Percentiles rank a stretch among this genome's conserved stretches.
Conservation (phyloP, 768 basidiomycete species). For the Pleurotus pulmonarius region DNA sequence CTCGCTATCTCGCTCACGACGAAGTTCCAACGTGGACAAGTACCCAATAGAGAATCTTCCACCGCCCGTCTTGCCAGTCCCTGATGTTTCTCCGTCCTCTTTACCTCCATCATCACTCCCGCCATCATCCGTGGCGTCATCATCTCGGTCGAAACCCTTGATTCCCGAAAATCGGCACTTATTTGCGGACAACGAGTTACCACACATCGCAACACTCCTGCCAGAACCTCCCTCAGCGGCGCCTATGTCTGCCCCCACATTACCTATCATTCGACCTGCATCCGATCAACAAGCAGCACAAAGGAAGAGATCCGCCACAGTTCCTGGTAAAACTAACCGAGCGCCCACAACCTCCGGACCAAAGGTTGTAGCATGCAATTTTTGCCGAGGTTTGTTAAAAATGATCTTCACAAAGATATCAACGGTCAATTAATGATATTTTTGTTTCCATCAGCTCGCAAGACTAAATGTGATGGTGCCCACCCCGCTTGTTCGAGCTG, state of each 20-base stretch:
- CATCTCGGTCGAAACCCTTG: constrained; percentile 31
- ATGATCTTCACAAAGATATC: background rate
- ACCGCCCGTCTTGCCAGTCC: constrained; percentile 31
- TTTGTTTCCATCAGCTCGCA: constrained; percentile 55
- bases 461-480: constrained; percentile 87
- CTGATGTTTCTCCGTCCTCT: constrained; percentile 19
- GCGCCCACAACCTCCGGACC: constrained; percentile 67
- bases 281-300: constrained; percentile 66
- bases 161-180: constrained; percentile 33
- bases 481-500: constrained; percentile 84
- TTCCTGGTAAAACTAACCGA: constrained; percentile 58
- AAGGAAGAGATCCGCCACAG: constrained; percentile 66
- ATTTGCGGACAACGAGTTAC: constrained; percentile 62
- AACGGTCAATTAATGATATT: background rate
- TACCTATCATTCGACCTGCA: constrained; percentile 63
- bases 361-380: constrained; percentile 86
- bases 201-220: constrained; percentile 67
- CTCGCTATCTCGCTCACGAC: constrained; percentile 42
- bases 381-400: constrained; percentile 67
- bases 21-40: constrained; percentile 46
- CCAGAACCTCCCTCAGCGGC: constrained; percentile 55
- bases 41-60: constrained; percentile 33
- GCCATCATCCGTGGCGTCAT: constrained; percentile 30
- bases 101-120: constrained; percentile 5
- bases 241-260: constrained; percentile 60